Base-by-base conservation (phyloP, 768 basidiomycete genomes). In the Pulveroboletus frians region DNA sequence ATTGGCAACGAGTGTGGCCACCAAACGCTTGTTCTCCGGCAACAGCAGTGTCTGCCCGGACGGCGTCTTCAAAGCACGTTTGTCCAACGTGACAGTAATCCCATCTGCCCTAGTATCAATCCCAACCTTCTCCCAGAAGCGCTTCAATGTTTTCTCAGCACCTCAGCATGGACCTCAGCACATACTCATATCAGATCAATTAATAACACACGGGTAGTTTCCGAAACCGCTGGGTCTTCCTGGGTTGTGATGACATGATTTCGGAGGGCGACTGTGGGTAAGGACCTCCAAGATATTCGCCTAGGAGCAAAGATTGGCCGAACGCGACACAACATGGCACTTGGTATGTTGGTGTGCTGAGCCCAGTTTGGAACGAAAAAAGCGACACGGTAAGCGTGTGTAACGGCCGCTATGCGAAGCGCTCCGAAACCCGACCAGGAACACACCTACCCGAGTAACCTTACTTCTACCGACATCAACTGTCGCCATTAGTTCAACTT, bases 111-210 rank as follows among this genome's bases (percentile, higher is more conserved):
- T 77, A 47, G 75, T 69, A 54, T 86, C 81, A 47, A 97, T 73
- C 15, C 79, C 79, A n/a, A 94, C 96, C 0, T 78, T 79, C 63
- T 92, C 93, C 96, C 96, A 99, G 65, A 98, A 98, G 21, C 96
- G 76, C 56, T 87, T 85, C 67, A 90, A 73, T 2, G 90, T 88
- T 34, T 81, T 79, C 68, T 96, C 91, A 10, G 90, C 92, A 52
- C 87, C 93, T 96, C 46, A 3, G 58, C 8, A 51, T 41, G 46
- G 29, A 41, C 18, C 39, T 54, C 14, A 56, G 50, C n/a, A 23
- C 15, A 27, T 11, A 42, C 1, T 18, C 18, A 39, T 10, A 38
- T 10, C 5, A 42, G 30, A 35, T 39, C 8, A 26, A 42, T 38
- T 48, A 6, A 35, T 30, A 26, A 67, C 74, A 53, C 67, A 85